Base-by-base conservation (phyloP, 1,284 basidiomycete genomes). In the Heterobasidion annosum region DNA sequence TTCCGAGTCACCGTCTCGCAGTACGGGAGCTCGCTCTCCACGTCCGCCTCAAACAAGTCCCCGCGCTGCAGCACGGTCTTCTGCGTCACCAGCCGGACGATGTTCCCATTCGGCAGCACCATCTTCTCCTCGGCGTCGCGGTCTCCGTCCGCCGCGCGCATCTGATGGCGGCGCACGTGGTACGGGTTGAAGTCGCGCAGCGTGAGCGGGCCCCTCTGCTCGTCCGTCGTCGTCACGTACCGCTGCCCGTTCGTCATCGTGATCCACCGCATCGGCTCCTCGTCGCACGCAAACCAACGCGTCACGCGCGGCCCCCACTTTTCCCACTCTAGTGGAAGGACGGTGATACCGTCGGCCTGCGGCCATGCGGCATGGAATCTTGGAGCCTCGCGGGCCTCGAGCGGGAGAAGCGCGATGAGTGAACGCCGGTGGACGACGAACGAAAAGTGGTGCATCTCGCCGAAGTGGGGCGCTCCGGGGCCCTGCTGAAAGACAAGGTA, bases 181-280 rank as follows among this genome's bases (percentile, higher is more conserved):
- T 62, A 56, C 44, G 62, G 63, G 57, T 74, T 74, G 59, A 77
- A 79, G 59, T 77, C 75, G 48, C 71, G 62, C 33, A 75, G 62
- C 8, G 67, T 62, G 44, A 74, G 61, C 3, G 63, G 63, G 18
- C 40, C 40, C 45, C 2, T 12, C 10, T 10, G 16, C 25, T 15
- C 12, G 12, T 61, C 54, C 2, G 55, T 58, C 51, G 56, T 63
- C 34, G 68, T 57, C 34, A 72, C 72, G 48, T 70, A 70, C 12
- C 78, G 67, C 63, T 76, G 73, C 3, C 78, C 78, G 16, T 68
- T 66, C 3, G 75, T 73, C 5, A 72, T 76, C 46, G 77, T 79
- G 51, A 79, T 77, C 75, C 75, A 79, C 16, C 72, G 66, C 34
- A 66, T 70, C 9, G 71, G 64, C 34, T 68, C 59, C n/a, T 57